Base-by-base conservation (phyloP, 208 protist genomes). In the Phytomonas sp. region DNA sequence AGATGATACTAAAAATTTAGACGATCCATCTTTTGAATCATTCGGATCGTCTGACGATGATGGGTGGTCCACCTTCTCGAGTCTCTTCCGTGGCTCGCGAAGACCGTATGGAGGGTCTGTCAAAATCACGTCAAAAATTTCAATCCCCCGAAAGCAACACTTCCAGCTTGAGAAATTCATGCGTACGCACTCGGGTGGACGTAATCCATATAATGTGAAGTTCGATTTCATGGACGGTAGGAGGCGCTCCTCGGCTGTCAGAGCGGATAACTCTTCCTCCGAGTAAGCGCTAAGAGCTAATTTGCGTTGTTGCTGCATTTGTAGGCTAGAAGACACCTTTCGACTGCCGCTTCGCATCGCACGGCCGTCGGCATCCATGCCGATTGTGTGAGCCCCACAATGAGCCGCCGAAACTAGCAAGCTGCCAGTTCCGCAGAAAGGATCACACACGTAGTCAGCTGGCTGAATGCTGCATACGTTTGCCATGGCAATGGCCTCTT, bases 391-490 rank as follows among this genome's bases (percentile, higher is more conserved):
- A 2, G 93, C 96, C 3, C 95, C 95, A 63, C 75, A 95, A 72
- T 95, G 82, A 13, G 43, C 68, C 34, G 83, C 83, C 13, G 93
- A 77, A 0, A 98, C 71, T 3, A 98, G 75, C 30, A 97, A 76
- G 68, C 89, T 96, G 32, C 94, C 91, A 17, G 91, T 95, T 29
- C 97, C 97, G 61, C 88, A 95, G 75, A 98, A 98, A 9, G 95
- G 96, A 76, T 98, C 97, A 33, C 88, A 85, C 28, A 96, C 88
- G n/a, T 95, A 66, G 36, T 70, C 15, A 31, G 81, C 82, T 3
- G 51, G 56, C 2, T 70, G 46, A 23, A 97, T 88, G 23, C 81
- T 56, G n/a, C 81, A 87, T 66, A 95, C 65, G 74, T 98, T 98
- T 33, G 82, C 83, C 89, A 97, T 95, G 56, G 98, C 66, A 26